A percentile compares a stretch with the other conserved stretches of the same genome.
These are phyloP conservation scores for Fragilaria crotonensis DNA, from an alignment of 108 stramenopile species.

Conservation along the genomic window DNA sequence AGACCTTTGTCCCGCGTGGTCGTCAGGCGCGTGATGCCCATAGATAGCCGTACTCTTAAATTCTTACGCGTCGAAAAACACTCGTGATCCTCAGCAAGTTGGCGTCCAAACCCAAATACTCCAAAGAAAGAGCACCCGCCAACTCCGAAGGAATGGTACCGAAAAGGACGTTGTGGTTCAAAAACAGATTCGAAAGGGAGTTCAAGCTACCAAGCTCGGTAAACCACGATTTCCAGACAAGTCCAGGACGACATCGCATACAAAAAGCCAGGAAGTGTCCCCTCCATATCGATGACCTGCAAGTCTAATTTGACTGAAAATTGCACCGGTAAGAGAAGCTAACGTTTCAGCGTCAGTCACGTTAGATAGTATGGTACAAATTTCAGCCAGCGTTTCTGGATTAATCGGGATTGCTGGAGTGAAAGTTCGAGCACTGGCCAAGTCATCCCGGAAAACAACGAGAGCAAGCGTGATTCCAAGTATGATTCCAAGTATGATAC, in stretches of 20 bases:
- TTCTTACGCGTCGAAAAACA: too few relatives aligned
- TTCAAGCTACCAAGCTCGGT: slow-evolving; percentile 1
- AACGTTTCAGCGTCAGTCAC: background rate
- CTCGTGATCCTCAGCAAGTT: slow-evolving; percentile 3
- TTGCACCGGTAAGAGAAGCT: background rate
- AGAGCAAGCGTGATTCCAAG: background rate
- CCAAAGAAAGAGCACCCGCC: slow-evolving; percentile 7
- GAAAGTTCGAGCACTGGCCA: background rate
- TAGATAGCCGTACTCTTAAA: too few relatives aligned
- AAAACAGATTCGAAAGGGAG: background rate
- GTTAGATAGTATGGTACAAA: background rate
- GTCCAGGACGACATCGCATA: slow-evolving; percentile 1
- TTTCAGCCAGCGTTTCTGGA: background rate
- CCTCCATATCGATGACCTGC: background rate
- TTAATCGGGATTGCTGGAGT: background rate
- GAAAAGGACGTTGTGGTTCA: background rate
- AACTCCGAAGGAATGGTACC: slow-evolving; percentile 11
- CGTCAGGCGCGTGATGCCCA: too few relatives aligned
- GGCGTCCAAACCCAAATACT: slow-evolving; percentile 1
- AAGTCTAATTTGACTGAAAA: background rate
- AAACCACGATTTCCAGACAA: slow-evolving; percentile 2
- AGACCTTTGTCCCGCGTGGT: too few relatives aligned
- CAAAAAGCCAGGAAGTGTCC: slow-evolving; percentile 5
- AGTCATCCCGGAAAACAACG: background rate
- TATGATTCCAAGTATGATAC: too few relatives aligned